Conservation (phyloP, 495 filamentous ascomycete genomes). For the Cudoniella acicularis region DNA sequence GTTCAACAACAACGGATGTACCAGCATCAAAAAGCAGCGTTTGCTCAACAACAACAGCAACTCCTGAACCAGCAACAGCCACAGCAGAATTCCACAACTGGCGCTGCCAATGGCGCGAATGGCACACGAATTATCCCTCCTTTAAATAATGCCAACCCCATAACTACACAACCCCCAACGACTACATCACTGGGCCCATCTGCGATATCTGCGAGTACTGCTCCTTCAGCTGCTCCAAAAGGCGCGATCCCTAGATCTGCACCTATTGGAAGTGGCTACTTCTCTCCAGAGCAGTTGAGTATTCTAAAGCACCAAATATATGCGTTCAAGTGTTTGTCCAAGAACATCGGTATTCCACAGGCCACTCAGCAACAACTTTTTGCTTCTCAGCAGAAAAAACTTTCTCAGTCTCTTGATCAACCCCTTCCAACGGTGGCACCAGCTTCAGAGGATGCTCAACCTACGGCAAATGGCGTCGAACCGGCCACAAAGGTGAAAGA, state of each 20-base stretch:
- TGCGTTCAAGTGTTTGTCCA: constrained; percentile 77
- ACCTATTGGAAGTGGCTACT: constrained; percentile 46
- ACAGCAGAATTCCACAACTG: constrained; percentile 27
- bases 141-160: constrained; percentile 18
- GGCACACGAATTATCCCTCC: constrained; percentile 33
- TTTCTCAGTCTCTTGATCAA: constrained; percentile 56
- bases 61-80: constrained; percentile 48
- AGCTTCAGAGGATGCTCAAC: constrained; percentile 44
- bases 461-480: constrained; percentile 26
- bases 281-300: constrained; percentile 66
- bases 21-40: constrained; percentile 42
- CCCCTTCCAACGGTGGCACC: constrained; percentile 48
- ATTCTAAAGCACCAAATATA: constrained; percentile 72
- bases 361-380: constrained; percentile 73
- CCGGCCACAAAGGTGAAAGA: constrained; percentile 13
- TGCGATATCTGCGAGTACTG: constrained; percentile 45
- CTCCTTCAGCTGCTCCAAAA: constrained; percentile 31
- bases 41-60: constrained; percentile 39
- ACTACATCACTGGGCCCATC: constrained; percentile 31
- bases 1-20: constrained; percentile 60
- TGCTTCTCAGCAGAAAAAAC: constrained; percentile 60
- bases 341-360: constrained; percentile 73
- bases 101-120: constrained; percentile 46
- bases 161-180: constrained; percentile 36
- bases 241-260: constrained; percentile 32